Percentiles rank a stretch among this genome's conserved stretches.
These are phyloP conservation scores for Leishmania amazonensis DNA, from an alignment of 208 protist genomes.

Conservation along the genomic window DNA sequence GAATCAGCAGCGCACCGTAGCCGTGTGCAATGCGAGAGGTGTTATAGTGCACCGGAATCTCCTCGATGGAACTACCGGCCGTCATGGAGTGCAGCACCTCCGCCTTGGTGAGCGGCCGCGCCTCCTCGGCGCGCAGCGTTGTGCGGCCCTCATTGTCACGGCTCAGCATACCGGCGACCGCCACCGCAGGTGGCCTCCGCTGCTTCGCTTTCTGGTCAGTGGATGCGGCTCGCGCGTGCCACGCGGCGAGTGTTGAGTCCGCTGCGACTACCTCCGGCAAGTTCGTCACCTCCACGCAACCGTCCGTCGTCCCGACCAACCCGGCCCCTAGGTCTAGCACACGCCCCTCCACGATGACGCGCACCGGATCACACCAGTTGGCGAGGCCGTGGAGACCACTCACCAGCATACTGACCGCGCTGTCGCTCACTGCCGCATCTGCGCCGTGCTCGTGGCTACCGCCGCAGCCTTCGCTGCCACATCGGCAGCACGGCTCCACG, in stretches of 20 bases:
- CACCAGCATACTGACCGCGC: constrained; percentile 28
- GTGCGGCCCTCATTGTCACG: constrained; percentile 55
- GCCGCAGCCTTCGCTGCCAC: constrained; percentile 15
- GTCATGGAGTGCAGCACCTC: constrained; percentile 70
- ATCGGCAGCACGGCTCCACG: neutral
- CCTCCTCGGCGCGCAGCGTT: constrained; percentile 41
- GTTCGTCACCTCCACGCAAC: constrained; percentile 50
- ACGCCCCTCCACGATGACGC: constrained; percentile 69
- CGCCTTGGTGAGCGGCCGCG: constrained; percentile 49
- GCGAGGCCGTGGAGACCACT: constrained; percentile 53
- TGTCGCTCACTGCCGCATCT: neutral
- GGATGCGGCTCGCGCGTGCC: constrained; percentile 5
- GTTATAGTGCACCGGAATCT: constrained; percentile 62
- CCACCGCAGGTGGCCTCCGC: constrained; percentile 30
- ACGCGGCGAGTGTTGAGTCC: constrained; percentile 19
- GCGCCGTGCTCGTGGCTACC: constrained; percentile 20
- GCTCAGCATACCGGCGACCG: constrained; percentile 37
- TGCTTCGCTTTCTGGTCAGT: neutral
- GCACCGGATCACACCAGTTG: constrained; percentile 46
- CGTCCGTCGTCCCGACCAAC: constrained; percentile 77
- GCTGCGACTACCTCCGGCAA: constrained; percentile 34
- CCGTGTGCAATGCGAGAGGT: constrained; percentile 56
- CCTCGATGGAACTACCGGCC: constrained; percentile 41
- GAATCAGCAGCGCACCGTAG: constrained; percentile 76
- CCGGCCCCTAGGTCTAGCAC: constrained; percentile 43